phyloP scores from a whole-genome alignment of 176 grass and related monocot genomes.

The Oryza officinalis region DNA sequence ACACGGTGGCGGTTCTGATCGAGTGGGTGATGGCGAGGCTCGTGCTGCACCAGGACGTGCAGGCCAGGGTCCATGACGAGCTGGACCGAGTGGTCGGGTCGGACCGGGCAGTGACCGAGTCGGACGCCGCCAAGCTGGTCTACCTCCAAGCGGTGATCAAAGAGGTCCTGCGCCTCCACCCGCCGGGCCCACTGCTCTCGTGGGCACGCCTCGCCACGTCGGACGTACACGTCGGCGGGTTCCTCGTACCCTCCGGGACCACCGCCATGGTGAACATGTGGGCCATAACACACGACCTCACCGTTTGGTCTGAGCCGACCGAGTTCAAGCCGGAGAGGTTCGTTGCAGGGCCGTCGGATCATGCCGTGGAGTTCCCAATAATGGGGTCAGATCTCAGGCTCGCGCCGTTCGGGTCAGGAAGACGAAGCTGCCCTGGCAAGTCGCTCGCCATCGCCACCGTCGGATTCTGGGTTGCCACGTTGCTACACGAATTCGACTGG shows the following conservation, averaged over 20 bases:
- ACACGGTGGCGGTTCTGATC: conserved; percentile 77
- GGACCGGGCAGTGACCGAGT: conserved; percentile 32
- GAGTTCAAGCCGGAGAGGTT: conserved; percentile 64
- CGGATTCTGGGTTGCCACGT: conserved; percentile 56
- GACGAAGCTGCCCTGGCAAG: conserved; percentile 77
- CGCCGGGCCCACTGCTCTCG: conserved; percentile 78
- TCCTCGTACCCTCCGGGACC: conserved; percentile 55
- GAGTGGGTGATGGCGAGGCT: conserved; percentile 75
- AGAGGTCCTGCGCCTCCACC: conserved; percentile 73
- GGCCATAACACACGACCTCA: conserved; percentile 69
- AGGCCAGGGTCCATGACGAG: conserved; percentile 62
- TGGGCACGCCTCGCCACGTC: conserved; percentile 75
- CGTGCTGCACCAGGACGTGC: conserved; percentile 63
- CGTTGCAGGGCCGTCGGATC: neutral
- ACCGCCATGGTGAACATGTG: conserved; percentile 96
- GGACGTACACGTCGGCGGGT: conserved; percentile 47
- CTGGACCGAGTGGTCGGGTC: conserved; percentile 58
- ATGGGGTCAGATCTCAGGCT: conserved; percentile 68
- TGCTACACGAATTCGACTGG: conserved; percentile 78
- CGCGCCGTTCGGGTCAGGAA: conserved; percentile 74
- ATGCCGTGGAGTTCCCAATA: conserved; percentile 13
- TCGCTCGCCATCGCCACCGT: conserved; percentile 63
- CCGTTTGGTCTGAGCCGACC: conserved; percentile 43
- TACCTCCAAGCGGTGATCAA: conserved; percentile 75
- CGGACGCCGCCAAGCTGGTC: conserved; percentile 29